These are phyloP conservation scores for Trichoderma aggressivum DNA, from an alignment of 2,329 filamentous ascomycete species.

Conservation along the genomic window DNA sequence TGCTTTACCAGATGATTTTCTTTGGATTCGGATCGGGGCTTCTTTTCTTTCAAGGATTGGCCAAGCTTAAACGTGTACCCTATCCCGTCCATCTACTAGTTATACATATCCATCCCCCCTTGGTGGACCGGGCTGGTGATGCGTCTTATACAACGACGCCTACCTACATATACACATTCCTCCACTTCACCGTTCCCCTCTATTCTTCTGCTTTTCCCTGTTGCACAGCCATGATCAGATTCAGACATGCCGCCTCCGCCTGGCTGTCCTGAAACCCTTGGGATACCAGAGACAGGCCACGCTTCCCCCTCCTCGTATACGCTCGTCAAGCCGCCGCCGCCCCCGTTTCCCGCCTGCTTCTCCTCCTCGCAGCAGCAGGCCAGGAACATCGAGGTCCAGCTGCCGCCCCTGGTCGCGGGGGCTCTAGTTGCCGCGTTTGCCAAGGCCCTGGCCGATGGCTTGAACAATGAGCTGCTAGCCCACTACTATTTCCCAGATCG, in stretches of 20 bases:
- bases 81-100: background rate
- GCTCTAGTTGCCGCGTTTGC: conserved; percentile 36
- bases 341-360: conserved; percentile 29
- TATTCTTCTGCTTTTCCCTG: background rate
- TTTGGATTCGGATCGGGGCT: background rate
- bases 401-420: conserved; percentile 37
- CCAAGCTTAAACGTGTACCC: background rate
- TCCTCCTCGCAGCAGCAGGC: conserved; percentile 25
- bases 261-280: conserved; percentile 27
- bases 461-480: conserved; percentile 37
- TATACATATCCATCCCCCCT: background rate
- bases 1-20: background rate
- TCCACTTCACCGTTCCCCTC: background rate
- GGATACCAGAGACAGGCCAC: conserved; percentile 23
- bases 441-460: conserved; percentile 32
- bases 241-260: conserved; percentile 31
- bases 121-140: background rate
- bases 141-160: background rate
- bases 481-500: conserved; percentile 37
- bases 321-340: conserved; percentile 33
- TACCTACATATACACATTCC: background rate
- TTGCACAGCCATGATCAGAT: conserved; percentile 28
- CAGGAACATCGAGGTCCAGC: conserved; percentile 32
- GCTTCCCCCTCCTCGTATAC: conserved; percentile 13
- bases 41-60: background rate